Base-by-base conservation (phyloP, 331 rosid species). In the Quercus phellos region DNA sequence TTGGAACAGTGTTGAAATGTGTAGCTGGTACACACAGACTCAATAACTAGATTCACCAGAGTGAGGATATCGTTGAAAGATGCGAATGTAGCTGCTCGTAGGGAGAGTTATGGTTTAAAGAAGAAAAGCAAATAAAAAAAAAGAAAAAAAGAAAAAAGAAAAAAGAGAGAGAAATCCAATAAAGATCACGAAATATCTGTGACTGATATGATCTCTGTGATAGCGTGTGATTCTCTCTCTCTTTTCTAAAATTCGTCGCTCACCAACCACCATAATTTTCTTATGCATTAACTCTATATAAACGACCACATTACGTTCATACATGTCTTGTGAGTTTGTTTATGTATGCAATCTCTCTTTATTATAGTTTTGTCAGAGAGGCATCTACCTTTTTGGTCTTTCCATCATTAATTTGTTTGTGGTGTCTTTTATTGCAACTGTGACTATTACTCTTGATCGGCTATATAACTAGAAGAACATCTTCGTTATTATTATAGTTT, bases 181-280 rank as follows among this genome's bases (percentile, higher is more conserved):
- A 90, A 93, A 88, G 94, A 93, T 93, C 96, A 84, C 94, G 85
- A 77, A 79, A 89, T 71, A 90, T 90, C 89, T 89, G 92, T 89
- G 94, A 83, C 85, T 19, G 77, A 70, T 74, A 35, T 63, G 82
- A 51, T 79, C 73, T 77, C 66, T 71, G 59, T 74, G 66, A 74
- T 81, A 76, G 68, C 68, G 3, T 68, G 55, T 35, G 51, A 71
- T 70, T 80, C 73, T 77, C 73, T 76, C 75, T 81, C 77, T 26
- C 78, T 78, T 56, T 83, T 84, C 83, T 80, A 75, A 83, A 87
- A 91, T 90, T 90, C 88, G 60, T 82, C 78, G 61, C 81, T 76
- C 78, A 74, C 84, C 90, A 88, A 82, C 81, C 82, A 70, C 59
- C 81, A 70, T 76, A 78, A 55, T 63, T 80, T 69, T 77, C 89